Evolutionary conservation across 208 protist species (phyloP).

Genomic region (Lotmaria passim): DNA sequence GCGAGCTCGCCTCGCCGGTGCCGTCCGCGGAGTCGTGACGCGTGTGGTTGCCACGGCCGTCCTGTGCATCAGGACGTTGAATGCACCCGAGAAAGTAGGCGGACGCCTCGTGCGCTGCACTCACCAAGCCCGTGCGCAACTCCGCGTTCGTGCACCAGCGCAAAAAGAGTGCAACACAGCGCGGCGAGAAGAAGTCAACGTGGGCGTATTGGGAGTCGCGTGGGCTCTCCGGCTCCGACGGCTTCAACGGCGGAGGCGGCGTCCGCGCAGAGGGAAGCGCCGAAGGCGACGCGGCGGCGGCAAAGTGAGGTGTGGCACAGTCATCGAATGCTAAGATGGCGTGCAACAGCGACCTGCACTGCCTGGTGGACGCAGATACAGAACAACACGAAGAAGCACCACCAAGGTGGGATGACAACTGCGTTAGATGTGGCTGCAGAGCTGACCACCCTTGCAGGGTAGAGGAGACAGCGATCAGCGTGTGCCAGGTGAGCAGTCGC

Average conservation of each 20-base stretch:
- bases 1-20: too few species aligned
- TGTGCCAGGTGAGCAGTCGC: neutral
- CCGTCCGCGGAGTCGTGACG: too few species aligned
- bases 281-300: neutral
- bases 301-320: neutral
- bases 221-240: neutral
- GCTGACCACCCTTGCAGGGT: constrained; percentile 23
- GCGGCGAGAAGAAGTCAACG: constrained; percentile 8
- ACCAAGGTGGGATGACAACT: neutral
- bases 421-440: constrained; percentile 20
- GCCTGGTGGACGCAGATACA: neutral
- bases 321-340: constrained; percentile 14
- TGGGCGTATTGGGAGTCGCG: neutral
- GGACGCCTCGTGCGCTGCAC: constrained; percentile 27
- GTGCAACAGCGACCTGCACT: constrained; percentile 18
- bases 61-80: neutral
- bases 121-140: constrained; percentile 36
- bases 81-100: neutral
- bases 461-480: constrained; percentile 20
- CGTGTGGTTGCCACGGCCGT: neutral
- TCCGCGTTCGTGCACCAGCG: constrained; percentile 49
- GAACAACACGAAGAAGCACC: neutral
- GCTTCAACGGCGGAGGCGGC: neutral
- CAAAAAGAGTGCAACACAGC: constrained; percentile 37
- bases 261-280: neutral